Evolutionary conservation across 164 flowering plant species (phyloP).

Genomic region (Pachysandra terminalis): DNA sequence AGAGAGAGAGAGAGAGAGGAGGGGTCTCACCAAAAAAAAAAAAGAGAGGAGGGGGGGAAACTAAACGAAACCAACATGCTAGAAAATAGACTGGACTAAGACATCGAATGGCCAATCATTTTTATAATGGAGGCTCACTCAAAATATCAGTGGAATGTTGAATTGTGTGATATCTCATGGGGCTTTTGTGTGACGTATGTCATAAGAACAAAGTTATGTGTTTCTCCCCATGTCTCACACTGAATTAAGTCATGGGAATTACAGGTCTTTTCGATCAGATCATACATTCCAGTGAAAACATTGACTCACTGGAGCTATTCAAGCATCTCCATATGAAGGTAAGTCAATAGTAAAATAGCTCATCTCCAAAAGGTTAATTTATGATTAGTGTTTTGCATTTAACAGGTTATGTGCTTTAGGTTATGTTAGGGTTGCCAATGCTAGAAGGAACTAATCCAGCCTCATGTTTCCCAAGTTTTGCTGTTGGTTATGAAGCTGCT

Average conservation of each 20-base stretch:
- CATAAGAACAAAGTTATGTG: not conserved
- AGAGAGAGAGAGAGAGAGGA: no score
- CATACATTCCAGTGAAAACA: slow-evolving; percentile 82
- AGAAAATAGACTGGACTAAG: no score
- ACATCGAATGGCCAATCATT: no score
- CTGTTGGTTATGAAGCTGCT: slow-evolving; percentile 81
- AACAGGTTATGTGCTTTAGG: slow-evolving; percentile 33
- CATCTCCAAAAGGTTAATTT: not conserved
- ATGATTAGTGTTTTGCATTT: not conserved
- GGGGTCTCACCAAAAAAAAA: no score
- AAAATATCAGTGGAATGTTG: not conserved
- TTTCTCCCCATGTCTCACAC: not conserved
- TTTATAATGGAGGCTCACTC: no score
- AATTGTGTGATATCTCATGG: no score
- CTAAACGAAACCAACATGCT: no score
- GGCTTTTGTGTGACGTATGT: not conserved
- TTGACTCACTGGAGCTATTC: slow-evolving; percentile 71
- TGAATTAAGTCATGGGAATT: slow-evolving; percentile 9
- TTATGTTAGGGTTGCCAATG: slow-evolving; percentile 90
- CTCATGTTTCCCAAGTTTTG: slow-evolving; percentile 81
- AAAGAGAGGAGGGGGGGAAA: no score
- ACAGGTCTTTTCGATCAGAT: slow-evolving; percentile 96
- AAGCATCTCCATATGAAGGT: slow-evolving; percentile 94
- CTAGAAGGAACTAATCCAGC: slow-evolving; percentile 91
- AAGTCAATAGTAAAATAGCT: slow-evolving; percentile 3